Conservation (phyloP, 805 yeast genomes). For the Zygoascus tannicola region DNA sequence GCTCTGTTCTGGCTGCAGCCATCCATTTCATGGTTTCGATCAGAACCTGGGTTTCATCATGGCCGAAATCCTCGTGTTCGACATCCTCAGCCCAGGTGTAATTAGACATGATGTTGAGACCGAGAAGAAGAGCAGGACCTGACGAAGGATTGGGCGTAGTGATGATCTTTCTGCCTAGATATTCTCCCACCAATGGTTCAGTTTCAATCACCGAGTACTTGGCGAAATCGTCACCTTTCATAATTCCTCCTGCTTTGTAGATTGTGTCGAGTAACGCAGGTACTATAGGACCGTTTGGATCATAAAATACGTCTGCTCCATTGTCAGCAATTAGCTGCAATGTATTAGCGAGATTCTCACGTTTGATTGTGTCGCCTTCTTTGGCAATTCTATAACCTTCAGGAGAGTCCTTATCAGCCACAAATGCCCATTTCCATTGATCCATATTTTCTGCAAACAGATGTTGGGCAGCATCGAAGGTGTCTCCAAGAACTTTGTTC, state of each 20-base stretch:
- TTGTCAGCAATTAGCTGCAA: constrained; percentile 59
- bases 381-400: constrained; percentile 29
- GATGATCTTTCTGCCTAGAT: constrained; percentile 37
- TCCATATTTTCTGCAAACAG: constrained; percentile 16
- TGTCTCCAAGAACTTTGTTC: constrained; percentile 35
- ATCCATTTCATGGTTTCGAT: constrained; percentile 92
- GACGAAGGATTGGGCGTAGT: constrained; percentile 68
- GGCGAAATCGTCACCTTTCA: constrained; percentile 56
- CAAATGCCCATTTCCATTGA: constrained; percentile 28
- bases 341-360: constrained; percentile 60
- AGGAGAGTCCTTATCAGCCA: constrained; percentile 7
- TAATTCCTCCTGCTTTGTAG: constrained; percentile 54
- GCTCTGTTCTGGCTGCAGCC: constrained; percentile 73
- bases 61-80: constrained; percentile 40
- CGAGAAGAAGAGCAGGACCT: constrained; percentile 75
- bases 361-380: constrained; percentile 50
- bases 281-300: constrained; percentile 70
- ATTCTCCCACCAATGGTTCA: constrained; percentile 34
- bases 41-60: constrained; percentile 51
- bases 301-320: constrained; percentile 76
- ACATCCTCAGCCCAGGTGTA: constrained; percentile 35
- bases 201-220: constrained; percentile 46
- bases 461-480: constrained; percentile 34
- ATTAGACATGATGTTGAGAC: constrained; percentile 53
- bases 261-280: constrained; percentile 43